phyloP scores from a whole-genome alignment of 371 early-diverging fungal genomes.

The Fennellomyces sp. region DNA sequence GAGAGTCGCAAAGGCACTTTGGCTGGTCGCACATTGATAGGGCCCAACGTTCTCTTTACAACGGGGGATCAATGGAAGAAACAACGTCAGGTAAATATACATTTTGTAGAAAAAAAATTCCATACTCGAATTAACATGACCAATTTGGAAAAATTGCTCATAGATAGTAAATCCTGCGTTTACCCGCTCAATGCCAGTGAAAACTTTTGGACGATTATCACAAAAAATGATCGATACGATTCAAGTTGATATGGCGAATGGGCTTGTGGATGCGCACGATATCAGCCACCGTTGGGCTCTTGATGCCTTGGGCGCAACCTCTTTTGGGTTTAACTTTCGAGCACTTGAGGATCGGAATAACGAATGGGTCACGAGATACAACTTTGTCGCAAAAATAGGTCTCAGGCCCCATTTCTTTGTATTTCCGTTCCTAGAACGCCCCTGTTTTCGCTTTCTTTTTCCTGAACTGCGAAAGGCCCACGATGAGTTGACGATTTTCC shows the following conservation, averaged over 20 bases:
- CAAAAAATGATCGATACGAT: constrained; percentile 21
- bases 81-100: constrained; percentile 14
- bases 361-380: constrained; percentile 8
- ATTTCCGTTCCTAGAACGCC: constrained; percentile 23
- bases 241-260: constrained; percentile 14
- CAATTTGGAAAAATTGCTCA: too few relatives aligned
- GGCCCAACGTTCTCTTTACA: constrained; percentile 13
- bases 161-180: constrained; percentile 26
- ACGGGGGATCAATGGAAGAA: constrained; percentile 25
- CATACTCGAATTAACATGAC: too few relatives aligned
- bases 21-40: constrained; percentile 6
- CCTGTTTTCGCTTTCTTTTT: constrained; percentile 19
- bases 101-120: neutral
- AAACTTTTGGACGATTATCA: constrained; percentile 23
- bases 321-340: constrained; percentile 16
- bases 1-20: neutral
- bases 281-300: constrained; percentile 19
- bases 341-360: constrained; percentile 9
- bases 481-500: constrained; percentile 6
- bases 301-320: constrained; percentile 35
- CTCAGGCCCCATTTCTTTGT: constrained; percentile 15
- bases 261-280: constrained; percentile 18
- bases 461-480: constrained; percentile 14
- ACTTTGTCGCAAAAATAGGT: neutral
- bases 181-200: constrained; percentile 26